These are phyloP conservation scores for Suillus subaureus DNA, from an alignment of 768 basidiomycete genomes.

Conservation along the genomic window DNA sequence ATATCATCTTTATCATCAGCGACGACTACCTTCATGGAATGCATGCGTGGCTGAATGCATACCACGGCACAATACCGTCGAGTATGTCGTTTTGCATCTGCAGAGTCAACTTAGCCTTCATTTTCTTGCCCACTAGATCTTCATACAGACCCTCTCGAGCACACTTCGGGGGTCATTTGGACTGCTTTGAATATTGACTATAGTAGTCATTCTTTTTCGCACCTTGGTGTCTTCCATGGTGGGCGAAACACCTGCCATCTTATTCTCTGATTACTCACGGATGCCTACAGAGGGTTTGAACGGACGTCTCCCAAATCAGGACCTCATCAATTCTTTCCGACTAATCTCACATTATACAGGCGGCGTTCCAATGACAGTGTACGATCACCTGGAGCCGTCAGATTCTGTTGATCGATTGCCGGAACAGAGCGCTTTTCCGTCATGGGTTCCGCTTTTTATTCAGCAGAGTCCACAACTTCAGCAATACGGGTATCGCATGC, in stretches of 20 bases:
- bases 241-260: conserved; percentile 21
- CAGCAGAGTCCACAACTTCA: conserved; percentile 46
- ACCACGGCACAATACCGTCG: conserved; percentile 69
- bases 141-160: conserved; percentile 56
- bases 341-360: conserved; percentile 72
- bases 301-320: conserved; percentile 94
- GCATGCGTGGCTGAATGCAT: conserved; percentile 88
- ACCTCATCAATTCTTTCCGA: conserved; percentile 82
- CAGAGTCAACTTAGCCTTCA: not conserved
- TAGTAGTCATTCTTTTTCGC: conserved; percentile 94
- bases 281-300: conserved; percentile 83
- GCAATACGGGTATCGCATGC: conserved; percentile 58
- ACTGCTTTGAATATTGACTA: conserved; percentile 94
- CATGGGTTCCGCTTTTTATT: conserved; percentile 50
- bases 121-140: conserved; percentile 50
- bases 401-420: conserved; percentile 37
- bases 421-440: conserved; percentile 35
- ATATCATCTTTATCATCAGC: conserved; percentile 86
- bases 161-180: conserved; percentile 91
- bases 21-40: conserved; percentile 90
- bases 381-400: conserved; percentile 68
- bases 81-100: conserved; percentile 47
- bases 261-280: not conserved
- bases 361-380: conserved; percentile 76
- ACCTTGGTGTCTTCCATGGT: conserved; percentile 96